phyloP scores from a whole-genome alignment of 2,329 filamentous ascomycete genomes.

The Sporothrix sp. region DNA sequence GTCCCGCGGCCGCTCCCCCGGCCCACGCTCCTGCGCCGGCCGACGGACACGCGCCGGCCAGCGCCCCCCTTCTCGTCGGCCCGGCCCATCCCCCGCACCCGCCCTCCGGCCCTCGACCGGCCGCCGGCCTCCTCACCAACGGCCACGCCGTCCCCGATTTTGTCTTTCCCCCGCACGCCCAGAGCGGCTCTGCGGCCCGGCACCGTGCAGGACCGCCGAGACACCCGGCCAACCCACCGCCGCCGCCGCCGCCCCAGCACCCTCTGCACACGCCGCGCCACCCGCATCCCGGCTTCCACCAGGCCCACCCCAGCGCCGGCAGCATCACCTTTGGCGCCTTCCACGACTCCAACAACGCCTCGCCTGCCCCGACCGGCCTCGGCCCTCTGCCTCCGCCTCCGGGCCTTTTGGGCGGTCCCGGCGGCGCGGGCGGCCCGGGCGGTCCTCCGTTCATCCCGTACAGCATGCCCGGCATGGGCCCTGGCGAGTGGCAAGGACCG shows the following conservation, averaged over 20 bases:
- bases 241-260: background rate
- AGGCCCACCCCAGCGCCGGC: conserved; percentile 43
- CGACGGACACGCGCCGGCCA: background rate
- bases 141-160: conserved; percentile 4
- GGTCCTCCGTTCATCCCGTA: conserved; percentile 7
- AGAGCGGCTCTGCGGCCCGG: background rate
- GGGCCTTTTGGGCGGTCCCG: conserved; percentile 23
- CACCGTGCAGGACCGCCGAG: conserved; percentile 4
- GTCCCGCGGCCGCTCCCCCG: background rate
- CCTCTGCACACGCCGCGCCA: background rate
- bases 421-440: too few relatives aligned
- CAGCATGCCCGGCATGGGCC: conserved; percentile 6
- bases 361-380: conserved; percentile 37
- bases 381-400: conserved; percentile 27
- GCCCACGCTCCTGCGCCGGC: background rate
- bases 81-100: background rate
- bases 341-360: conserved; percentile 46
- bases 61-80: background rate
- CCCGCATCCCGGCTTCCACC: conserved; percentile 29
- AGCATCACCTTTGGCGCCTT: conserved; percentile 49
- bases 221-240: background rate
- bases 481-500: conserved; percentile 14
- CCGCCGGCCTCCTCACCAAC: conserved; percentile 1
- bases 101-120: background rate
- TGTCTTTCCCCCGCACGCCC: conserved; percentile 8